Evolutionary conservation across 495 filamentous ascomycete species (phyloP).

Genomic region (Aspergillus egyptiacus): DNA sequence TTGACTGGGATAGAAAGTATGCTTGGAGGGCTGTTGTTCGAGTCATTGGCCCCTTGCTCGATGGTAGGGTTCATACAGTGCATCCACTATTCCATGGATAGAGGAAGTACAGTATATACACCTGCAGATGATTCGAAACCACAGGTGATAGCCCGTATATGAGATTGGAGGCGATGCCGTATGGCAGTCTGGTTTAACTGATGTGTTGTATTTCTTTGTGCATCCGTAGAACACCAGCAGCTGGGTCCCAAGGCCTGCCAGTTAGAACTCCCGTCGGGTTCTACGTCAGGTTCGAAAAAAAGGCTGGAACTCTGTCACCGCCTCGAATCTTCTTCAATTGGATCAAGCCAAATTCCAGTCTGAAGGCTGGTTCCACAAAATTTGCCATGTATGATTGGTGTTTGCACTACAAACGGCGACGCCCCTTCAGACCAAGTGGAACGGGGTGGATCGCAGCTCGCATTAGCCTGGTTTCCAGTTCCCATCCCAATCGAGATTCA

Average conservation of each 20-base stretch:
- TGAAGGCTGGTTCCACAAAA: slow-evolving; percentile 18
- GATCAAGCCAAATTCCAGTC: slow-evolving; percentile 11
- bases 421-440: slow-evolving; percentile 22
- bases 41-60: slow-evolving; percentile 5
- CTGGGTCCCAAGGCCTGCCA: no score
- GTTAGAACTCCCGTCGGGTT: no score
- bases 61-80: not conserved
- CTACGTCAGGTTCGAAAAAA: no score
- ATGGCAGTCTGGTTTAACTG: no score
- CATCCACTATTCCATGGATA: not conserved
- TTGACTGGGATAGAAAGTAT: not conserved
- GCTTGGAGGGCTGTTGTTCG: not conserved
- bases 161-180: no score
- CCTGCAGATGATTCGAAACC: not conserved
- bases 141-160: no score
- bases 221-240: no score
- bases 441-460: slow-evolving; percentile 10
- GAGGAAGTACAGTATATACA: not conserved
- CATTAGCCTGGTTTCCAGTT: slow-evolving; percentile 12
- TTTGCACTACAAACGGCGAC: slow-evolving; percentile 29
- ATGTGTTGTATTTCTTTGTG: not conserved
- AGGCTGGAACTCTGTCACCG: not conserved
- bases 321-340: slow-evolving; percentile 19
- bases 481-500: slow-evolving; percentile 7
- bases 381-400: slow-evolving; percentile 10